Base-by-base conservation (phyloP, 1,139 yeast genomes). In the Diutina neorugosa region DNA sequence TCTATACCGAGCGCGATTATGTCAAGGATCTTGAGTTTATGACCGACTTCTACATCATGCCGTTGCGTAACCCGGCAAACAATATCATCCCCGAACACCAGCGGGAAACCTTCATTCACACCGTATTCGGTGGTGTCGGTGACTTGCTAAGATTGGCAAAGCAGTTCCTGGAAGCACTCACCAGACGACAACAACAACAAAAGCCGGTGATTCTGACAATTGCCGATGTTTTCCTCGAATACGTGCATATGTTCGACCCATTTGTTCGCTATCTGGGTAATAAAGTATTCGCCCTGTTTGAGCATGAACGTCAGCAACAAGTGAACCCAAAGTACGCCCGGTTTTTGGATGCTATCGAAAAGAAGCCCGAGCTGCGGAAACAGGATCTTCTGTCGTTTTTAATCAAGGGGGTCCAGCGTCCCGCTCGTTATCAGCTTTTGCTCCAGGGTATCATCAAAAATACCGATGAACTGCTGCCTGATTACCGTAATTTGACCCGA, bases 221-320 rank as follows among this genome's bases (percentile, higher is more conserved):
- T 62, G 97, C 96, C 52, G 98, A 94, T 66, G 79, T 93, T 1
- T 83, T 93, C 59, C 69, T 91, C 55, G 94, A 90, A 59, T 84
- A 77, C 64, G 89, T 91, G 42, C 90, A 94, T 12, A 80, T 80
- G 59, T 91, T 93, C 68, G 96, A 90, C 57, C 96, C 98, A 2
- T 93, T 91, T 68, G 85, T 93, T 53, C 78, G 86, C 52, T 93
- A 93, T 65, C 95, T 96, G 56, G 97, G 97, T n/a, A 90, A 93
- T 55, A 94, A 94, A 65, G 90, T 93, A 53, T 90, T 89, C 70
- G 98, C 97, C 12, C 89, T 90, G 66, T 90, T 89, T 68, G 96
- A 93, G 67, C 90, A 90, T 69, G 98, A 93, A 69, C 78, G 97
- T 53, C 98, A 93, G 65, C 89, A 90, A 66, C 85, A 89, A 56